phyloP scores from a whole-genome alignment of 2,329 filamentous ascomycete species.

The Paracoccidioides brasiliensis region DNA sequence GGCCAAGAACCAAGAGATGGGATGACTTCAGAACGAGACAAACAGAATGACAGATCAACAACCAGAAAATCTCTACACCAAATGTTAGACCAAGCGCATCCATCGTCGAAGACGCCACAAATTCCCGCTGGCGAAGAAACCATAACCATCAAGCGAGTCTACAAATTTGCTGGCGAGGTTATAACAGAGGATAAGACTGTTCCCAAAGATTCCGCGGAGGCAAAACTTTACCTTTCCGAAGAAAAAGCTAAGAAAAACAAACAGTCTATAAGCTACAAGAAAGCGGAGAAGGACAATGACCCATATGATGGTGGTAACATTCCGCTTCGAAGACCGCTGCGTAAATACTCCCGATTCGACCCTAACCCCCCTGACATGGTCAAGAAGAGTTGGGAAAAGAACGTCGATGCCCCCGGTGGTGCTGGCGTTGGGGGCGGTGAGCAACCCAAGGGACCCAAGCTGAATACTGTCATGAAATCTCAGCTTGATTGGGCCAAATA shows the following conservation, averaged over 20 bases:
- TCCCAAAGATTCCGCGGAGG: constrained; percentile 41
- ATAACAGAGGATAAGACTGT: constrained; percentile 43
- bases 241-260: constrained; percentile 22
- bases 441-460: constrained; percentile 40
- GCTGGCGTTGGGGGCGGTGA: constrained; percentile 9
- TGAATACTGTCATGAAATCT: constrained; percentile 55
- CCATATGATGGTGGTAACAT: constrained; percentile 11
- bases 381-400: constrained; percentile 33
- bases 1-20: neutral
- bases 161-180: constrained; percentile 44
- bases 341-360: constrained; percentile 34
- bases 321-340: constrained; percentile 27
- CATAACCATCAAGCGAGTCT: constrained; percentile 44
- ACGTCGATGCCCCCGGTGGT: constrained; percentile 17
- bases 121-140: constrained; percentile 26
- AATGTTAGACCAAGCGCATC: too few relatives aligned
- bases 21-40: constrained; percentile 7
- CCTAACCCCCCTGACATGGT: constrained; percentile 32
- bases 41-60: constrained; percentile 9
- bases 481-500: constrained; percentile 53
- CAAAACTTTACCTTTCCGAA: constrained; percentile 38
- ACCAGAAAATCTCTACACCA: neutral
- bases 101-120: neutral
- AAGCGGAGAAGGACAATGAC: constrained; percentile 4
- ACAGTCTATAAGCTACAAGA: constrained; percentile 16